phyloP scores from a whole-genome alignment of 768 basidiomycete genomes.

The Psilocybe cubensis region DNA sequence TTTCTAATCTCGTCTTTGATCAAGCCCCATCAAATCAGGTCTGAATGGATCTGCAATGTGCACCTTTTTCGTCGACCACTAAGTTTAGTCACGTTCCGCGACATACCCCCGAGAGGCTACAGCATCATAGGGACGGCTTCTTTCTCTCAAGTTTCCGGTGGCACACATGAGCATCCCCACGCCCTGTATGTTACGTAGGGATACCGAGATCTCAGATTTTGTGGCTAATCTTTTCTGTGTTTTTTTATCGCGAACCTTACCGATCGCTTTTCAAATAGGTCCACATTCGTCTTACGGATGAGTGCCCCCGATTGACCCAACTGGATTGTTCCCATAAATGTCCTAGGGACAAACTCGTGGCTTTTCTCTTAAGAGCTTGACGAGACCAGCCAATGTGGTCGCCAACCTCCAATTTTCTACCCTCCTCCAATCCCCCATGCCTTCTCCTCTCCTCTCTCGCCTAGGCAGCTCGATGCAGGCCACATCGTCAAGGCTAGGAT shows the following conservation, averaged over 20 bases:
- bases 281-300: conserved; percentile 12
- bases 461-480: conserved; percentile 8
- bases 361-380: conserved; percentile 15
- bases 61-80: neutral
- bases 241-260: conserved; percentile 15
- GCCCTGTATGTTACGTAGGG: neutral
- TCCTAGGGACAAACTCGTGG: conserved; percentile 18
- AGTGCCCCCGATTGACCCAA: conserved; percentile 13
- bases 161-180: neutral
- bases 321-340: conserved; percentile 14
- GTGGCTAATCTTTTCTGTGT: conserved; percentile 5
- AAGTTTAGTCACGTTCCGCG: neutral
- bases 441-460: conserved; percentile 11
- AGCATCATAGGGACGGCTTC: neutral
- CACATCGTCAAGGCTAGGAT: conserved; percentile 12
- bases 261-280: conserved; percentile 11
- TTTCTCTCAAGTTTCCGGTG: neutral
- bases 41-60: neutral
- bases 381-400: conserved; percentile 9
- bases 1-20: neutral
- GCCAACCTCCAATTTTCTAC: neutral
- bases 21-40: no score
- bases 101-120: neutral
- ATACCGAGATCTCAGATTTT: conserved; percentile 14
- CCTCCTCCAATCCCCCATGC: conserved; percentile 16